Conservation (phyloP, 768 basidiomycete species). For the Mycena sanguinolenta region DNA sequence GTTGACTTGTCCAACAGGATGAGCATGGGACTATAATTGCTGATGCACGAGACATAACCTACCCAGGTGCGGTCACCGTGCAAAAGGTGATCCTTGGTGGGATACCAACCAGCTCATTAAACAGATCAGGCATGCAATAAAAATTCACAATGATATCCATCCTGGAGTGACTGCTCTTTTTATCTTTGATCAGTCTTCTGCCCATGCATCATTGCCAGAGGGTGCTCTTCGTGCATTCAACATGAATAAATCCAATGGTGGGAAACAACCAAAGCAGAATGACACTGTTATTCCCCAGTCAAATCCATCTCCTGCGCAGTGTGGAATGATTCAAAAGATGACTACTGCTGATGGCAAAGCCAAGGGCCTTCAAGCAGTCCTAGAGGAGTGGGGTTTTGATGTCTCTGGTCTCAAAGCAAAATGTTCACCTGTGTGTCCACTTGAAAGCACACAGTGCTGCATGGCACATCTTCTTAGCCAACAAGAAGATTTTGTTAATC, state of each 20-base stretch:
- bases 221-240: background rate
- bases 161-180: background rate
- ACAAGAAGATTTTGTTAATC: slow-evolving; percentile 1
- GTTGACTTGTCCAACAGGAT: background rate
- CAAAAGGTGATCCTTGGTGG: background rate
- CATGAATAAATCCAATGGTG: too few species aligned
- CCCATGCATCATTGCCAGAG: background rate
- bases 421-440: slow-evolving; percentile 5
- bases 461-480: slow-evolving; percentile 4
- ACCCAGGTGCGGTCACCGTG: too few species aligned
- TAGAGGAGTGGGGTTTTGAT: slow-evolving; percentile 4
- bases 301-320: background rate
- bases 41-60: background rate
- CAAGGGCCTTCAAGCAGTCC: slow-evolving; percentile 4
- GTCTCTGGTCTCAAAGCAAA: background rate
- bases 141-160: background rate
- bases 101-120: background rate
- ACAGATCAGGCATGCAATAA: background rate
- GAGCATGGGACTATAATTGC: background rate
- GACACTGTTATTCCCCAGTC: too few species aligned
- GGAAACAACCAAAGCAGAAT: too few species aligned
- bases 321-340: slow-evolving; percentile 7
- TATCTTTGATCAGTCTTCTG: background rate
- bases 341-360: background rate
- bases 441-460: background rate